Base-by-base conservation (phyloP, 441 rosid genomes). In the Francoa sonchifolia region DNA sequence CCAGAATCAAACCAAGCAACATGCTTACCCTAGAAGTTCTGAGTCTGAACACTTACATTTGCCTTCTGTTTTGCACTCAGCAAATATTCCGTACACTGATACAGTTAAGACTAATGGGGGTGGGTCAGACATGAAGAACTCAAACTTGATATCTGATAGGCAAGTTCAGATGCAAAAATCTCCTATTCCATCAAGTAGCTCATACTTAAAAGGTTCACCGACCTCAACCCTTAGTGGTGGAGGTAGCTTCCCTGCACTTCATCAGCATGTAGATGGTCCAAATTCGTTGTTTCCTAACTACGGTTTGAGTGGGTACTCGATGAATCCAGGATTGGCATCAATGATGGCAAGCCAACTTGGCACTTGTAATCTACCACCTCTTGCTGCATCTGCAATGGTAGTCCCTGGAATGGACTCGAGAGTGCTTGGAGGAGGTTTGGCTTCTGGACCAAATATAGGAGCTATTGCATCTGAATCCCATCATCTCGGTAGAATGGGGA, bases 311-410 rank as follows among this genome's bases (percentile, higher is more conserved):
- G 79, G 76, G 19, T 78, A 74, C 34, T 39, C 82, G 10, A 33
- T 71, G 6, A 77, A 66, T 62, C 90, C 90, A 8, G 71, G 71
- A 36, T 39, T 79, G 47, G 67, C 79, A 26, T 67, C 87, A 33
- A 55, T 71, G 72, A 67, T 81, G 72, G 71, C 77, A 27, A 56
- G 63, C 59, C 97, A 88, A 42, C 62, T 79, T 42, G 83, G 81
- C 26, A 47, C 53, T 27, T 69, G 63, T 44, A 77, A 61, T 68
- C 48, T 66, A 39, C 80, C 95, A 11, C 79, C 81, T 71, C 72
- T 56, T 57, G 73, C 86, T 2, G 79, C 79, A 36, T 69, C 83
- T n/a, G 72, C 79, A 52, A 32, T 76, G 69, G 83, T 62, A 18
- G 63, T 59, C 22, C 68, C 79, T 48, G 82, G 84, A 57, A 50